Base-by-base conservation (phyloP, 2,329 filamentous ascomycete genomes). In the Dendrostoma leiphaemia region DNA sequence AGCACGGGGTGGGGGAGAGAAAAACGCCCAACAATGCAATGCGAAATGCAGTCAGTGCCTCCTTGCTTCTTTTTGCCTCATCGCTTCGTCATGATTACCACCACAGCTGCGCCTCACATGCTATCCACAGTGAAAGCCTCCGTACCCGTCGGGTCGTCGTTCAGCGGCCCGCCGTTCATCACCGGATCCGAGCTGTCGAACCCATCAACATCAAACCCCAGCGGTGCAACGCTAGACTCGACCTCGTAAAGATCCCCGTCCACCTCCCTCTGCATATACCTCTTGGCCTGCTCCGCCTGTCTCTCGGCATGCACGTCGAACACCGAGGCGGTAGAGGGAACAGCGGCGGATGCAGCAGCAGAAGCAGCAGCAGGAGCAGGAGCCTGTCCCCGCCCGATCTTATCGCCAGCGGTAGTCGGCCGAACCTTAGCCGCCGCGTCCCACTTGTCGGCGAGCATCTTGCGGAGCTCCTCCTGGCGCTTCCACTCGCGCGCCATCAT, bases 381-480 rank as follows among this genome's bases (percentile, higher is more conserved):
- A n/a, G n/a, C n/a, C n/a, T n/a, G n/a, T n/a, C n/a, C n/a, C n/a
- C n/a, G n/a, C n/a, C n/a, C n/a, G n/a, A n/a, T n/a, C n/a, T n/a
- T n/a, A n/a, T n/a, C n/a, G n/a, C n/a, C n/a, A n/a, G n/a, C n/a
- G 4, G 19, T 29, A 29, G 15, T 46, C 29, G 26, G 19, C n/a
- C n/a, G 44, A 13, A n/a, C 24, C 17, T 32, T 46, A 23, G 44
- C 44, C 29, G 19, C 44, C 17, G 44, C 48, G 40, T 81, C 76
- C 46, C 75, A 73, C 5, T 76, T 78, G 10, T 73, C 72, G n/a
- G 72, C 74, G 53, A 84, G 72, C 56, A 71, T 69, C 59, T 68
- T 69, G 49, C 80, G 72, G 35, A 76, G 75, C 49, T 68, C 70
- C 64, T 84, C 80, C 54, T 83, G 78, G 51, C 72, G 69, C 26